Conservation (phyloP, 1,139 yeast species). For the Yamadazyma spencermartinsiae region DNA sequence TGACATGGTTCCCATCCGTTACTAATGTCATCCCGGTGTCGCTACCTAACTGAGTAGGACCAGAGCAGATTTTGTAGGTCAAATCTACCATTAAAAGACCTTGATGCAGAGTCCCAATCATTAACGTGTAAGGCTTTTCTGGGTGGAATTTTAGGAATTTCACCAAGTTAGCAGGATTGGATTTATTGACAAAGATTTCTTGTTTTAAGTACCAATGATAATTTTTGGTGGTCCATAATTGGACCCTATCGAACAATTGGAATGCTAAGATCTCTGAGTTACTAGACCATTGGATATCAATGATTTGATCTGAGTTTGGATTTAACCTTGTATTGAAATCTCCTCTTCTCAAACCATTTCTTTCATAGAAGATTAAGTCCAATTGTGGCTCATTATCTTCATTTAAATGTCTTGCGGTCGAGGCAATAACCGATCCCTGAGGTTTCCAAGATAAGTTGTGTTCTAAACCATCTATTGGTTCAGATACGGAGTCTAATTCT, state of each 20-base stretch:
- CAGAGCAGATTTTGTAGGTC: conserved; percentile 62
- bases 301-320: conserved; percentile 46
- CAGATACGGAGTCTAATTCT: conserved; percentile 77
- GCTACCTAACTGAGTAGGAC: conserved; percentile 65
- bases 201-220: conserved; percentile 96
- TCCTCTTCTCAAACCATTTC: conserved; percentile 91
- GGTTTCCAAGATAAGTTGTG: conserved; percentile 84
- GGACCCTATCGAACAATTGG: conserved; percentile 59
- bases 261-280: conserved; percentile 80
- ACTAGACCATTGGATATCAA: conserved; percentile 75
- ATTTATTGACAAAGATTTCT: conserved; percentile 48
- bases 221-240: conserved; percentile 88
- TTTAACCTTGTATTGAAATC: conserved; percentile 71
- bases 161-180: conserved; percentile 32
- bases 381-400: conserved; percentile 44
- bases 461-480: conserved; percentile 84
- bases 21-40: conserved; percentile 83
- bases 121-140: conserved; percentile 75
- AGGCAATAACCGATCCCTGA: conserved; percentile 83
- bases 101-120: conserved; percentile 54
- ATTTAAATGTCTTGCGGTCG: conserved; percentile 63
- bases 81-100: conserved; percentile 68
- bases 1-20: conserved; percentile 72
- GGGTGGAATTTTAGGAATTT: conserved; percentile 78
- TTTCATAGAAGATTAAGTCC: conserved; percentile 79